Percentiles rank a stretch among this genome's conserved stretches.
Conservation (phyloP, 2,329 filamentous ascomycete genomes). For the Penicillium sp. region DNA sequence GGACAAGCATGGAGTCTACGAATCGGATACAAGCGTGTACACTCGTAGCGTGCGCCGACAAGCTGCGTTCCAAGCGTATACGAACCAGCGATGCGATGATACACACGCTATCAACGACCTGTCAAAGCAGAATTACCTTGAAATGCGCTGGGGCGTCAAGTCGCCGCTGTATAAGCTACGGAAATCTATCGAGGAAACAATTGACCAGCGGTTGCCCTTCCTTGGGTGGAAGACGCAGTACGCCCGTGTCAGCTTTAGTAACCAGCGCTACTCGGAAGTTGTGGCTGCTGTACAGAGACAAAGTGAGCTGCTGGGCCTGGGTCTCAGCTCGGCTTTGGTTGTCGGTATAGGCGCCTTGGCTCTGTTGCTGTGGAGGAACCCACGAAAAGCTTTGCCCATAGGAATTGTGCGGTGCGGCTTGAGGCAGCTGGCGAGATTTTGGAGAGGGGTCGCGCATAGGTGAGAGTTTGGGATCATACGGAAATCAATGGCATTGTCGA, state of each 20-base stretch:
- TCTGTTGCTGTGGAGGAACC: slow-evolving; percentile 33
- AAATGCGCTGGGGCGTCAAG: slow-evolving; percentile 87
- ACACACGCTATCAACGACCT: slow-evolving; percentile 90
- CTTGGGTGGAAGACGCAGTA: slow-evolving; percentile 93
- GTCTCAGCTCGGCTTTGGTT: slow-evolving; percentile 30
- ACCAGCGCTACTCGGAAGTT: slow-evolving; percentile 85
- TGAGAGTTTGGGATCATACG: neutral
- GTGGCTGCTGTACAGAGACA: slow-evolving; percentile 68
- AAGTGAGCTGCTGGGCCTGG: slow-evolving; percentile 57
- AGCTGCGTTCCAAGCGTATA: slow-evolving; percentile 70
- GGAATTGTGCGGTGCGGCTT: slow-evolving; percentile 15
- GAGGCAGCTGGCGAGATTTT: slow-evolving; percentile 16
- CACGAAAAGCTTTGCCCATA: slow-evolving; percentile 21
- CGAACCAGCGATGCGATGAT: slow-evolving; percentile 69
- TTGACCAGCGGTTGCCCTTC: slow-evolving; percentile 72
- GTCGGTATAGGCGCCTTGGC: slow-evolving; percentile 31
- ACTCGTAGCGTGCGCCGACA: slow-evolving; percentile 45
- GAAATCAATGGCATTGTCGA: neutral
- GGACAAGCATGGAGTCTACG: slow-evolving; percentile 62
- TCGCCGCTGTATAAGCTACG: slow-evolving; percentile 74
- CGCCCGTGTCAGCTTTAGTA: slow-evolving; percentile 86
- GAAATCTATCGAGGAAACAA: slow-evolving; percentile 81
- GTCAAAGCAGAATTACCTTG: slow-evolving; percentile 84
- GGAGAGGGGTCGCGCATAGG: neutral
- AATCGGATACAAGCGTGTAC: slow-evolving; percentile 35